Conservation (phyloP, 148 eudicot genomes). For the Amaranthus cruentus region DNA sequence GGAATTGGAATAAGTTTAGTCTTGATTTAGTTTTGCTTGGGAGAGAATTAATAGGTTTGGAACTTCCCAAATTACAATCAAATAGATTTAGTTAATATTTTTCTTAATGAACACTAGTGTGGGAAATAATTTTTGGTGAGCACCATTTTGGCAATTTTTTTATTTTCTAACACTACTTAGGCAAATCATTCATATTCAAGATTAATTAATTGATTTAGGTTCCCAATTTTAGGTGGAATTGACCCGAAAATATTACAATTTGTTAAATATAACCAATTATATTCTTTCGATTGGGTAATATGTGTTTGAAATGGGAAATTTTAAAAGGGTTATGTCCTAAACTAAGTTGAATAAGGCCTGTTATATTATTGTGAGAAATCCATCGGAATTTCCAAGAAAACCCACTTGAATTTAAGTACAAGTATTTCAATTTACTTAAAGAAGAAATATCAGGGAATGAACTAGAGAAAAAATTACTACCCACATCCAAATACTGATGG, state of each 20-base stretch:
- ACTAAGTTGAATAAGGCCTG: constrained; percentile 41
- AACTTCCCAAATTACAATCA: no score
- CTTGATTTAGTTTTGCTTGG: no score
- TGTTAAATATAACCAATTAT: constrained; percentile 57
- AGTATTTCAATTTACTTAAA: constrained; percentile 24
- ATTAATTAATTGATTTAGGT: constrained; percentile 39
- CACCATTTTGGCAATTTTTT: no score
- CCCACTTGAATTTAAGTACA: constrained; percentile 57
- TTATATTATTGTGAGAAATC: constrained; percentile 52
- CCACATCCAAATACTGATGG: constrained; percentile 61
- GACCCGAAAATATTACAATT: constrained; percentile 64
- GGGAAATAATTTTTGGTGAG: no score
- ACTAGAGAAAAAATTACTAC: constrained; percentile 62
- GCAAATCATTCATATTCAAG: no score
- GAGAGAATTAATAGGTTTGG: no score
- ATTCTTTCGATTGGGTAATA: constrained; percentile 26
- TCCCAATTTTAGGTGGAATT: constrained; percentile 61
- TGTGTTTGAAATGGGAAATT: constrained; percentile 39
- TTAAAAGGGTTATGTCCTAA: constrained; percentile 74
- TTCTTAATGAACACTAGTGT: no score
- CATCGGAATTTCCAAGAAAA: constrained; percentile 65
- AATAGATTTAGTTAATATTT: no score
- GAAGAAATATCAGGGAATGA: constrained; percentile 53
- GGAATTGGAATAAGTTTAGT: no score
- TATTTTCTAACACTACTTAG: no score